Conservation (phyloP, 306 rosid species). For the Medicago ruthenica region DNA sequence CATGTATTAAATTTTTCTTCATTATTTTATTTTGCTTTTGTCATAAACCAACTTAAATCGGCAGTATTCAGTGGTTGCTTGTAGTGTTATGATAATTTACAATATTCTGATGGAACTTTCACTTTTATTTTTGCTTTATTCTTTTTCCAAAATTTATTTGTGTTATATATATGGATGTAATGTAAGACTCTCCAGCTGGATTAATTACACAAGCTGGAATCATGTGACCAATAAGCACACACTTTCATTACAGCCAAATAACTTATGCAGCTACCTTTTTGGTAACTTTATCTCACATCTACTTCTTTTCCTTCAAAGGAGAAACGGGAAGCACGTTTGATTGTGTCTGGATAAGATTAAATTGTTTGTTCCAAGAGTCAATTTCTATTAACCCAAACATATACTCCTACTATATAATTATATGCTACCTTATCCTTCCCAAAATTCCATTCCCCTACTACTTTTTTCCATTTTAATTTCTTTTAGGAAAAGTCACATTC, state of each 20-base stretch:
- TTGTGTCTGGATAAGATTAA: slow-evolving; percentile 36
- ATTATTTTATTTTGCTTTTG: slow-evolving; percentile 5
- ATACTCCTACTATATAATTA: not conserved
- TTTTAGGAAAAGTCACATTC: slow-evolving; percentile 4
- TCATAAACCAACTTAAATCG: slow-evolving; percentile 26
- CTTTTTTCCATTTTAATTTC: not conserved
- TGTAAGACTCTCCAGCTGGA: slow-evolving; percentile 26
- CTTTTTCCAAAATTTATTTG: not conserved
- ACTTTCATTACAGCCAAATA: slow-evolving; percentile 17
- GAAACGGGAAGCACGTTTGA: slow-evolving; percentile 27
- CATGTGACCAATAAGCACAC: slow-evolving; percentile 43
- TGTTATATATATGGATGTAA: not conserved
- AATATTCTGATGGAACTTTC: slow-evolving; percentile 35
- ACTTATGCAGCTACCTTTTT: slow-evolving; percentile 16
- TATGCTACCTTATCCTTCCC: slow-evolving; percentile 4
- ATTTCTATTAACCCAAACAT: slow-evolving; percentile 32
- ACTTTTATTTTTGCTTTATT: not conserved
- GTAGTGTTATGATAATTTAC: slow-evolving; percentile 16
- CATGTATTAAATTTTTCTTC: slow-evolving; percentile 11
- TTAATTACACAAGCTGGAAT: slow-evolving; percentile 34
- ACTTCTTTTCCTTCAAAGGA: slow-evolving; percentile 5
- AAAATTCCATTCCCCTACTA: slow-evolving; percentile 3
- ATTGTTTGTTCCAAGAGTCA: slow-evolving; percentile 15
- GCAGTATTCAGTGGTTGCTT: not conserved
- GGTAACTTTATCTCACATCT: slow-evolving; percentile 22